Conservation (phyloP, 2,329 filamentous ascomycete genomes). For the Dichotomopilus funicola region DNA sequence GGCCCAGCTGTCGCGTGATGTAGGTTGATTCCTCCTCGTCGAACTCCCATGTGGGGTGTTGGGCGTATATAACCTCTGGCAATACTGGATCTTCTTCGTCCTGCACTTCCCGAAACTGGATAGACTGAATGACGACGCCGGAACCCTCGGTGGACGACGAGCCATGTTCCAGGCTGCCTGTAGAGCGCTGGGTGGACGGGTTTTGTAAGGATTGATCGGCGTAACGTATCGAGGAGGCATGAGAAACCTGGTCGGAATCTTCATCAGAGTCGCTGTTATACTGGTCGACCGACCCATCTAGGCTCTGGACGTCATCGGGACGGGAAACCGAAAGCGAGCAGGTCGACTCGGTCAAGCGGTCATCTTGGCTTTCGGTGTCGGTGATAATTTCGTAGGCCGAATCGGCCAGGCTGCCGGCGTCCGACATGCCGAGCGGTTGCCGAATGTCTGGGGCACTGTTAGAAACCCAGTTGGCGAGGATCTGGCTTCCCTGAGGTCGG, state of each 20-base stretch:
- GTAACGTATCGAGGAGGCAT: constrained; percentile 40
- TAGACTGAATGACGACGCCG: constrained; percentile 29
- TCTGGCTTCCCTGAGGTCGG: constrained; percentile 47
- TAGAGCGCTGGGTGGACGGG: constrained; percentile 31
- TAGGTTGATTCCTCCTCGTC: constrained; percentile 34
- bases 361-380: constrained; percentile 46
- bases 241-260: constrained; percentile 32
- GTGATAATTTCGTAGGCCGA: constrained; percentile 54
- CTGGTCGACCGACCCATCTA: constrained; percentile 43
- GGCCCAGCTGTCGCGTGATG: constrained; percentile 29
- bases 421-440: constrained; percentile 37
- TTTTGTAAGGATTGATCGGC: constrained; percentile 42
- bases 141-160: constrained; percentile 15
- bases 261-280: constrained; percentile 33
- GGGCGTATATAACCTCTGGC: constrained; percentile 38
- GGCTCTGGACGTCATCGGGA: constrained; percentile 47
- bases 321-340: constrained; percentile 44
- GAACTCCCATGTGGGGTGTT: constrained; percentile 40
- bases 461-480: constrained; percentile 54
- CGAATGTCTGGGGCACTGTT: constrained; percentile 53
- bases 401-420: constrained; percentile 47
- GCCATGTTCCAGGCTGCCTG: constrained; percentile 21
- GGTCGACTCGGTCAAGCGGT: constrained; percentile 42
- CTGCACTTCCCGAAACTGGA: constrained; percentile 39
- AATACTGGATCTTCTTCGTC: constrained; percentile 26